Evolutionary conservation across 192 early-diverging fungal genomes (phyloP).

Genomic region (Linnemannia elongata): DNA sequence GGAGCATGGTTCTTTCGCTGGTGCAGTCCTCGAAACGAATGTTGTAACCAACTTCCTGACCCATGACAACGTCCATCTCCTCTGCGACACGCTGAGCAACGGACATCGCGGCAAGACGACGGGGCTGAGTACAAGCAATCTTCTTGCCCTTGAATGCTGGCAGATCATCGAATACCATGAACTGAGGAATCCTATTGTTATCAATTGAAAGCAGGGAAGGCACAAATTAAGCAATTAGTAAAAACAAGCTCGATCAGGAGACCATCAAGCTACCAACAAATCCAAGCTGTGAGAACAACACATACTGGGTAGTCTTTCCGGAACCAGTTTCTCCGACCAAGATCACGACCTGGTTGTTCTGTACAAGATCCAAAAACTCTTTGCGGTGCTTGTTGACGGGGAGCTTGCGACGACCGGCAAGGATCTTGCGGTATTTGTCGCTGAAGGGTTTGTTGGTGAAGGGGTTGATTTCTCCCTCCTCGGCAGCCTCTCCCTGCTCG

Average conservation of each 20-base stretch:
- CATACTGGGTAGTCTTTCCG: constrained; percentile 98
- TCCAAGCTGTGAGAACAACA: neutral
- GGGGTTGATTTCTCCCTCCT: constrained; percentile 81
- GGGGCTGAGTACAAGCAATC: constrained; percentile 99
- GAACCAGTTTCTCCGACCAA: constrained; percentile 98
- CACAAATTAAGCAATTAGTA: neutral
- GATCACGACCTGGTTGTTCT: constrained; percentile 94
- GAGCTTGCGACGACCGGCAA: constrained; percentile 87
- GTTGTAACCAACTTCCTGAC: constrained; percentile 96
- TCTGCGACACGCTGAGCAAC: constrained; percentile 99
- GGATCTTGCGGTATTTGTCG: constrained; percentile 88
- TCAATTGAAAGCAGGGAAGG: neutral
- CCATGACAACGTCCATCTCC: constrained; percentile 94
- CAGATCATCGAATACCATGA: constrained; percentile 90
- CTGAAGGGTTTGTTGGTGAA: constrained; percentile 86
- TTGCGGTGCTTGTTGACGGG: constrained; percentile 95
- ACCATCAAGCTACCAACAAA: neutral
- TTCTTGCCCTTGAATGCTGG: constrained; percentile 90
- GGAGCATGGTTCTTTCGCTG: constrained; percentile 84
- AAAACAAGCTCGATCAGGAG: neutral
- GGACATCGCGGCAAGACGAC: constrained; percentile 99
- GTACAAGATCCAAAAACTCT: constrained; percentile 92
- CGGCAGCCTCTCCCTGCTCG: constrained; percentile 82
- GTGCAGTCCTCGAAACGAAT: constrained; percentile 99
- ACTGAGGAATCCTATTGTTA: constrained; percentile 92